Conservation (phyloP, 495 filamentous ascomycete genomes). For the Podospora pseudocomata region DNA sequence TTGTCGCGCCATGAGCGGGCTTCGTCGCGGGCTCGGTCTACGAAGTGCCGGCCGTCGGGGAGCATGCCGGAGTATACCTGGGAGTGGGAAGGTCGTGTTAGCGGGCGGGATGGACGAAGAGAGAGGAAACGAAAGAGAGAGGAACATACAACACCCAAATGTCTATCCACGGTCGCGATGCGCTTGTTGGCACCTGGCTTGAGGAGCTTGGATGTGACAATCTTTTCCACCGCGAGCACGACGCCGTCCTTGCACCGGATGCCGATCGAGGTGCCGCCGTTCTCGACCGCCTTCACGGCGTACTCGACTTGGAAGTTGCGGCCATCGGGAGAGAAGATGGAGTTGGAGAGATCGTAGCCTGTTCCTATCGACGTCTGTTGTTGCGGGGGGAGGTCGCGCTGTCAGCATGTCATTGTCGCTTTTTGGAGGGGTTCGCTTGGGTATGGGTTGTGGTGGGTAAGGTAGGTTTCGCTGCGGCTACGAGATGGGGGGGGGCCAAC, state of each 20-base stretch:
- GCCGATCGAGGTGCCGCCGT: constrained; percentile 92
- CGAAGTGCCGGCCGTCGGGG: constrained; percentile 92
- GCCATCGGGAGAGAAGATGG: constrained; percentile 97
- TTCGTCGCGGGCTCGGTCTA: constrained; percentile 90
- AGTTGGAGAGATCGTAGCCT: constrained; percentile 98
- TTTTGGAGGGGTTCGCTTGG: constrained; percentile 5
- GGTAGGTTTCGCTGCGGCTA: not conserved
- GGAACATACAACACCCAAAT: constrained; percentile 80
- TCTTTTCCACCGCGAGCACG: constrained; percentile 93
- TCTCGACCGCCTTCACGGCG: constrained; percentile 97
- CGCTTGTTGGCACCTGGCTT: constrained; percentile 93
- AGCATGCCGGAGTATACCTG: constrained; percentile 91
- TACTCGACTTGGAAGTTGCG: constrained; percentile 99
- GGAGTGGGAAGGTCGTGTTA: not conserved
- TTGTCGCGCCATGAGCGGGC: constrained; percentile 79
- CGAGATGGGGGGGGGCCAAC: not conserved
- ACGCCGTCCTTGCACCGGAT: constrained; percentile 97
- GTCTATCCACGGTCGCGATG: constrained; percentile 89
- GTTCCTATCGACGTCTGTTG: constrained; percentile 96
- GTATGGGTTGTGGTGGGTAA: not conserved
- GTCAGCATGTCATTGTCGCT: constrained; percentile 10
- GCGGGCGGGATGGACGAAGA: not conserved
- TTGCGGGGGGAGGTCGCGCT: not conserved
- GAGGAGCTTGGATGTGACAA: constrained; percentile 89
- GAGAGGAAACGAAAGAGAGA: constrained; percentile 2